phyloP scores from a whole-genome alignment of 495 filamentous ascomycete species.

The Poronia punctata region DNA sequence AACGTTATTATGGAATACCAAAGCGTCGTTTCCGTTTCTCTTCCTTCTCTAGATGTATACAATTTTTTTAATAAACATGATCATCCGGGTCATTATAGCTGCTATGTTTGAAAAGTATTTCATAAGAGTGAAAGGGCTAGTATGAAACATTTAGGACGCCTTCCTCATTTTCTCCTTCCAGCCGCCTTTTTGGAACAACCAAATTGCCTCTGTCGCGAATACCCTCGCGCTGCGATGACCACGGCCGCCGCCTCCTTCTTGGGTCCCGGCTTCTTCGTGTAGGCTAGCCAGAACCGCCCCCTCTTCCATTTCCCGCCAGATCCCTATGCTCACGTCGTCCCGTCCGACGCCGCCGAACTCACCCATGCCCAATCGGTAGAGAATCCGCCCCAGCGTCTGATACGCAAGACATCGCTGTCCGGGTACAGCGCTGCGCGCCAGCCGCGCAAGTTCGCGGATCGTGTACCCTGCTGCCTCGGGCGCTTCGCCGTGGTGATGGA shows the following conservation, averaged over 20 bases:
- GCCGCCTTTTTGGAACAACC: conserved; percentile 83
- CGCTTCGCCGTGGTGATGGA: conserved; percentile 92
- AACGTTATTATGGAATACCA: conserved; percentile 16
- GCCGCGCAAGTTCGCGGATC: conserved; percentile 74
- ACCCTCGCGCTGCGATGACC: conserved; percentile 57
- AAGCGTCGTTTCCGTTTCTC: background rate
- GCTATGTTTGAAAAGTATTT: no score
- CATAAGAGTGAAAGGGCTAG: no score
- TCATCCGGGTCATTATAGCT: no score
- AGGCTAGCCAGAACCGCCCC: conserved; percentile 68
- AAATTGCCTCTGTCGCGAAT: conserved; percentile 85
- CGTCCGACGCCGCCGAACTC: conserved; percentile 60
- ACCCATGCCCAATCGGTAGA: conserved; percentile 74
- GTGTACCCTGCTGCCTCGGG: conserved; percentile 95
- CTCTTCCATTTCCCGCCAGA: conserved; percentile 73
- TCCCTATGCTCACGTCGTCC: conserved; percentile 46
- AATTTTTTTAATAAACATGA: no score
- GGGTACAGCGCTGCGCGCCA: conserved; percentile 75
- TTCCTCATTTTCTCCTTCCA: conserved; percentile 38
- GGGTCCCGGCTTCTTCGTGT: conserved; percentile 52
- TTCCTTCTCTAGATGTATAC: background rate
- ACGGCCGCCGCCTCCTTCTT: conserved; percentile 40
- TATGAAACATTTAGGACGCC: conserved; percentile 6
- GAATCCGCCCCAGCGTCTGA: conserved; percentile 77
- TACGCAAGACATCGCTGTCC: conserved; percentile 86